These are phyloP conservation scores for Vigna radiata DNA, from an alignment of 306 rosid species.

Conservation along the genomic window DNA sequence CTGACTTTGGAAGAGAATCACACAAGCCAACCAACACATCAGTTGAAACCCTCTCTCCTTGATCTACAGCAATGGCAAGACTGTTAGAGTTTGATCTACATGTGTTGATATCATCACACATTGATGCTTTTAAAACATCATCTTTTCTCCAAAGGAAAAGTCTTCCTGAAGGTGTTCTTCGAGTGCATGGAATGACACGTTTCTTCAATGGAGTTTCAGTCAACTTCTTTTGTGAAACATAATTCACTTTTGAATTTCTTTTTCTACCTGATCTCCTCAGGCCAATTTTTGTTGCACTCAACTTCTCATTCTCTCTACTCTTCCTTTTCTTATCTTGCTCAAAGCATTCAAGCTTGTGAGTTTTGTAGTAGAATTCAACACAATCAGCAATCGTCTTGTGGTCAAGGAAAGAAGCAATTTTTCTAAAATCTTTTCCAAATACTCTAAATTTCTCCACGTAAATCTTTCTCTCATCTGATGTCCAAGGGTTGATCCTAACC, in stretches of 20 bases:
- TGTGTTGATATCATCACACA: slow-evolving; percentile 39
- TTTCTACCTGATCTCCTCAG: slow-evolving; percentile 58
- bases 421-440: slow-evolving; percentile 81
- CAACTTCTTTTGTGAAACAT: slow-evolving; percentile 73
- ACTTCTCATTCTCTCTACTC: slow-evolving; percentile 54
- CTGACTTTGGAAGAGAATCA: slow-evolving; percentile 58
- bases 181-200: slow-evolving; percentile 43
- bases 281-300: slow-evolving; percentile 46
- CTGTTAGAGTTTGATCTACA: slow-evolving; percentile 36
- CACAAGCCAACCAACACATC: slow-evolving; percentile 76
- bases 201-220: slow-evolving; percentile 76
- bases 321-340: slow-evolving; percentile 63
- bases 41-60: slow-evolving; percentile 69
- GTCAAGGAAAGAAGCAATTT: slow-evolving; percentile 76
- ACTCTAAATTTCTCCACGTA: slow-evolving; percentile 66
- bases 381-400: slow-evolving; percentile 94
- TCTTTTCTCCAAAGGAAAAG: slow-evolving; percentile 51
- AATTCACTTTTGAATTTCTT: slow-evolving; percentile 62
- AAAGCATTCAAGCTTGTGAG: slow-evolving; percentile 73
- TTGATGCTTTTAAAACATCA: slow-evolving; percentile 42
- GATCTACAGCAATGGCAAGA: slow-evolving; percentile 45
- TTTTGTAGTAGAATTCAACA: slow-evolving; percentile 87
- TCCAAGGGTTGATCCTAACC: slow-evolving; percentile 86
- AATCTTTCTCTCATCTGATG: slow-evolving; percentile 63
- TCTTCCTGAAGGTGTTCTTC: slow-evolving; percentile 50